Evolutionary conservation across 805 yeast genomes (phyloP), one percentile per base, ranked within the genome.

Genomic region (Lipomyces chichibuensis): DNA sequence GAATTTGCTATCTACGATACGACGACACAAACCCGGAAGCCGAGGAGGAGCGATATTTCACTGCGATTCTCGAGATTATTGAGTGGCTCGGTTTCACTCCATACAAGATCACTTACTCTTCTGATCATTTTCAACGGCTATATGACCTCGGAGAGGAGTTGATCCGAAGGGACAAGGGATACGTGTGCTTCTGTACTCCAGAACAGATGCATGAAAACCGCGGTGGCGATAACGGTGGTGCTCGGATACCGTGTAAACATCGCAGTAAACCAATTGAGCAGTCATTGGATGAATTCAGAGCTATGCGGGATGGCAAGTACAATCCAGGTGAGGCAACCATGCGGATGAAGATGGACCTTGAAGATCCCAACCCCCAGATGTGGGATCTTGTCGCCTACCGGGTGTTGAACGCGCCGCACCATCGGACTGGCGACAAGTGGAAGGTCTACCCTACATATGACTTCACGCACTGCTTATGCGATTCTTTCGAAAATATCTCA

Each of bases 21-120:
- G 99, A 95, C 79, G 99, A 95, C 77, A 95, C 99, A 43, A 95
- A 95, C 76, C 99, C 99, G 1, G 99, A 95, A 80, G 97, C 98
- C 57, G 99, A 95, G 80, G 98, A 95, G 73, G 97, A 92, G 73
- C 86, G 87, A 64, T 95, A 90, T 77, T 92, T 95, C 79, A 87
- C 86, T 72, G 88, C 96, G 58, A 95, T 95, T 69, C 82, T 86
- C 75, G 88, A 87, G 70, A 91, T 94, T 86, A 89, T 95, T 61
- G 83, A 84, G 67, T 95, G 99, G 99, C 84, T 95, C 69, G 99
- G 99, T 20, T 95, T 91, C 76, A 79, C 82, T 72, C 99, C 99
- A 39, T 93, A 91, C 91, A 91, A 91, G 77, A 85, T 94, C 74
- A 95, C 99, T 4, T 92, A 95, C 79, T 94, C 98, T 4, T 90